Conservation (phyloP, 495 filamentous ascomycete species). For the Letharia columbiana region DNA sequence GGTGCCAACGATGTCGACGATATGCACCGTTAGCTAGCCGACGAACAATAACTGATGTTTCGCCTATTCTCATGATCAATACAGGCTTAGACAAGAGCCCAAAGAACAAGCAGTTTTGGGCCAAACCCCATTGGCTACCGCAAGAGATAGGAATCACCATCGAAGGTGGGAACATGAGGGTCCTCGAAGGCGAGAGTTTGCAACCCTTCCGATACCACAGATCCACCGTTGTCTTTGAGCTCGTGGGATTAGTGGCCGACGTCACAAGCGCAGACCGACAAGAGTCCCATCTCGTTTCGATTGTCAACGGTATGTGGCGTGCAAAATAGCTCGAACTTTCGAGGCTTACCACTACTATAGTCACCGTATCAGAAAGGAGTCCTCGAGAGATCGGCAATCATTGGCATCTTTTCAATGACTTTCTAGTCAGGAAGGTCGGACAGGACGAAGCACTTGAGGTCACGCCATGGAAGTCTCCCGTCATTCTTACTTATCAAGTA, state of each 20-base stretch:
- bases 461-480: slow-evolving; percentile 80
- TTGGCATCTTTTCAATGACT: slow-evolving; percentile 98
- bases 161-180: slow-evolving; percentile 73
- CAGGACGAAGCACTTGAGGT: slow-evolving; percentile 79
- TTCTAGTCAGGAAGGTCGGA: slow-evolving; percentile 73
- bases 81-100: slow-evolving; percentile 55
- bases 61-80: slow-evolving; percentile 78
- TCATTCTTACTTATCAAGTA: slow-evolving; percentile 74
- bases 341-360: slow-evolving; percentile 30
- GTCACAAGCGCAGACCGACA: slow-evolving; percentile 75
- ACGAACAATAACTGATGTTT: slow-evolving; percentile 70
- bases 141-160: slow-evolving; percentile 84
- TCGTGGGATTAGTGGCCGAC: slow-evolving; percentile 84
- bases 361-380: slow-evolving; percentile 58
- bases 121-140: slow-evolving; percentile 79
- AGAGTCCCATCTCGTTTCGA: slow-evolving; percentile 83
- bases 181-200: slow-evolving; percentile 81
- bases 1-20: slow-evolving; percentile 79
- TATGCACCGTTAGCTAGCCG: slow-evolving; percentile 75
- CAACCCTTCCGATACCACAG: slow-evolving; percentile 46
- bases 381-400: slow-evolving; percentile 44
- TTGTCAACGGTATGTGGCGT: slow-evolving; percentile 58
- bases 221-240: slow-evolving; percentile 73
- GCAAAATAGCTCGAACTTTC: background rate
- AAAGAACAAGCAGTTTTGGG: slow-evolving; percentile 73